These are phyloP conservation scores for Carex littledalei DNA, from an alignment of 176 grass and related monocot species.

Conservation along the genomic window DNA sequence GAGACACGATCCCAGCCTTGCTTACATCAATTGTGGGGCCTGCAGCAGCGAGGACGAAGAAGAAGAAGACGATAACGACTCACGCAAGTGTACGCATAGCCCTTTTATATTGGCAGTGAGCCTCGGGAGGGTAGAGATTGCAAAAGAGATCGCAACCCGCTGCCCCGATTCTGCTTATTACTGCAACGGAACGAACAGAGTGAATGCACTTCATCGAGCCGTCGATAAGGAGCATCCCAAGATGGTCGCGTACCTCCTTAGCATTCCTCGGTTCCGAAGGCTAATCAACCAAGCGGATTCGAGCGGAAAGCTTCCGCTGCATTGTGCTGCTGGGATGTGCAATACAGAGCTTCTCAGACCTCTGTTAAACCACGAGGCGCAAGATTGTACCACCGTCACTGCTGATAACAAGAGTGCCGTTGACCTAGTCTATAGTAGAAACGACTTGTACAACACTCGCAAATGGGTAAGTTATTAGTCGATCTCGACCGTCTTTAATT, in stretches of 20 bases:
- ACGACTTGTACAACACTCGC: not conserved
- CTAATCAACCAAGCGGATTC: constrained; percentile 2
- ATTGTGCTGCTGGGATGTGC: not conserved
- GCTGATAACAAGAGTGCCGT: not conserved
- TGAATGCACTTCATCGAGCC: not conserved
- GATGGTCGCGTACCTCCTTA: not conserved
- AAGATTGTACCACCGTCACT: not conserved
- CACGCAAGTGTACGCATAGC: not conserved
- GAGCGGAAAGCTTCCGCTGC: not conserved
- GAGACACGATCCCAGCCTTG: not conserved
- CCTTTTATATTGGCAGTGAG: not conserved
- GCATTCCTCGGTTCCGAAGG: not conserved
- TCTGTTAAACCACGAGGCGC: not conserved
- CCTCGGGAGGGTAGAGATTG: not conserved
- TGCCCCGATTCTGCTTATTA: constrained; percentile 11
- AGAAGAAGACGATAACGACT: not conserved
- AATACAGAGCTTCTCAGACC: not conserved
- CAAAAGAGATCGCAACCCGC: not conserved
- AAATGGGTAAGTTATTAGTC: constrained; percentile 18
- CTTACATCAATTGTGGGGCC: not conserved
- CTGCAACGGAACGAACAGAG: not conserved
- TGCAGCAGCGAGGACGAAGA: not conserved
- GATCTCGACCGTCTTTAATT: not conserved
- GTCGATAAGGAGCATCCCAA: not conserved
- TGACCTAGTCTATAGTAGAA: not conserved